Base-by-base conservation (phyloP, 2,329 filamentous ascomycete genomes). In the Ilyonectria mors-panacis region DNA sequence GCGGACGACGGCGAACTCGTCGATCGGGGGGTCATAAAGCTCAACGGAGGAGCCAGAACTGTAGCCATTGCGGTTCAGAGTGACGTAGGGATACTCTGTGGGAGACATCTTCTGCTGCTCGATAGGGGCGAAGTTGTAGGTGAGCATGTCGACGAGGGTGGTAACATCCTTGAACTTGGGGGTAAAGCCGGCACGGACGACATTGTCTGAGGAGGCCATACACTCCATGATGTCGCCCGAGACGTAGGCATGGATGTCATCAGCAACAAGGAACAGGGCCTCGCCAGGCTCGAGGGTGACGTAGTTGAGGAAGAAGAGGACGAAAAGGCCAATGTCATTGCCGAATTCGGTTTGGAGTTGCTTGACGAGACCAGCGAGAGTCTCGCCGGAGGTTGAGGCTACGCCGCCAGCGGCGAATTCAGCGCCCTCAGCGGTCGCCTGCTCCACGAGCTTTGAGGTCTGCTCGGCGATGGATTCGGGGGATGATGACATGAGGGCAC, bases 151-250 rank as follows among this genome's bases (percentile, higher is more conserved):
- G 37, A 95, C 94, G 12, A 99, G 86, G 0, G 94, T 98, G 60
- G 91, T 84, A 23, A 98, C 94, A 75, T 99, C 96, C 84, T 98
- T 98, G 88, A 97, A 99, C 80, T 99, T 99, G 63, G 96, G 96
- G 0, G 96, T 99, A 82, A 99, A 96, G 48, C 96, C 96, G 0
- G 96, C 96, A 63, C 96, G 94, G 58, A 99, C 95, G 39, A 99
- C 96, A 73, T 99, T 99, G 87, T 99, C 96, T n/a, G 94, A 97
- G 9, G 94, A 92, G 0, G 96, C 96, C 96, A 99, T 99, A 85
- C 96, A 99, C 83, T 99, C 96, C 79, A 99, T 94, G 74, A 99
- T 97, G 78, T 99, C 95, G 66, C 94, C 94, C 3, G 92, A 94
- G 48, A 97, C 83, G 81, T 99, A 99, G 55, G 96, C 96, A 80